These are phyloP conservation scores for Pseudohyphozyma bogoriensis DNA, from an alignment of 768 basidiomycete species.

Conservation along the genomic window DNA sequence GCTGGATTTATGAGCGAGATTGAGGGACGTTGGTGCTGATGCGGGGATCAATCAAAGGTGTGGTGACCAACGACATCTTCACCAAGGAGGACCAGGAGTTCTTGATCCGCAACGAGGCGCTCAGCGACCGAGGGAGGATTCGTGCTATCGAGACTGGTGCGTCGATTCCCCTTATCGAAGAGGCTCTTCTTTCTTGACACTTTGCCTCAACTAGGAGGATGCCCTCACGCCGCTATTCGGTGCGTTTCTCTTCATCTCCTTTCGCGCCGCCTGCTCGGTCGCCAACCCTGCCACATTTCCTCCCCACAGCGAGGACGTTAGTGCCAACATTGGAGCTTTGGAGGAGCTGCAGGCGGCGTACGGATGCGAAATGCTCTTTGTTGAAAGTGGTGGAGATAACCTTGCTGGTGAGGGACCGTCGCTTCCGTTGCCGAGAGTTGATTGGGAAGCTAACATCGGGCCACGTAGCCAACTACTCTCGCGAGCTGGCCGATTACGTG, in stretches of 20 bases:
- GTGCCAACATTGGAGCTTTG: slow-evolving; percentile 89
- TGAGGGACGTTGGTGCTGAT: background rate
- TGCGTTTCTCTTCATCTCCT: background rate
- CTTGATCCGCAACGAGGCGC: slow-evolving; percentile 80
- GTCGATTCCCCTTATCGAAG: background rate
- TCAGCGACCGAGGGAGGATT: slow-evolving; percentile 66
- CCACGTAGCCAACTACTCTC: slow-evolving; percentile 69
- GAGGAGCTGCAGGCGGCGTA: slow-evolving; percentile 89
- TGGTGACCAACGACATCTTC: slow-evolving; percentile 99
- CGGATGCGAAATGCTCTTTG: slow-evolving; percentile 77
- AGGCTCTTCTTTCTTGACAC: background rate
- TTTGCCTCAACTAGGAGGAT: slow-evolving; percentile 46
- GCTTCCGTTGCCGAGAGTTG: background rate
- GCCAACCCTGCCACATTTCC: background rate
- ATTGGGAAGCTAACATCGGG: background rate
- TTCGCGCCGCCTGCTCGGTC: background rate
- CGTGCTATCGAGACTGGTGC: slow-evolving; percentile 87
- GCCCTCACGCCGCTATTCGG: slow-evolving; percentile 94
- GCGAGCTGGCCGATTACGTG: slow-evolving; percentile 95
- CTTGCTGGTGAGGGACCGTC: slow-evolving; percentile 50
- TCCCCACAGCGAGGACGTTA: slow-evolving; percentile 66
- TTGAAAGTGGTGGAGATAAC: slow-evolving; percentile 95
- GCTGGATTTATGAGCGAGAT: slow-evolving; percentile 23
- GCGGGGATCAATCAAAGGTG: slow-evolving; percentile 53
- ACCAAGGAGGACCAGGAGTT: slow-evolving; percentile 94